Evolutionary conservation across 2,329 filamentous ascomycete species (phyloP).

Genomic region (Periconia macrospinosa): DNA sequence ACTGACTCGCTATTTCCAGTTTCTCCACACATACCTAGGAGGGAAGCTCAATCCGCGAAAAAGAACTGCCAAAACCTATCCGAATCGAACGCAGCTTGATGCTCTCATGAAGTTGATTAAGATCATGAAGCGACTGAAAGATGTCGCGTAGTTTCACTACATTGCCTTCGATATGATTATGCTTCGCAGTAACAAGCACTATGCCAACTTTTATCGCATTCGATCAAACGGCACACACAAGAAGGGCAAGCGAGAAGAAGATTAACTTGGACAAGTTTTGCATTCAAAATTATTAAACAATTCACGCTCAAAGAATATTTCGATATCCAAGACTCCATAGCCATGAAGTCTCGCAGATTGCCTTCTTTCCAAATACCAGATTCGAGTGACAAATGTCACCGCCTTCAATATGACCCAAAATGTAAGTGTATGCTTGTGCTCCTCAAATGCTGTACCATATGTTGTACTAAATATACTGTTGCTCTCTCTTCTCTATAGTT

Average conservation of each 20-base stretch:
- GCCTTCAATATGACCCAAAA: not conserved
- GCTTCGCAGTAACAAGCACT: not conserved
- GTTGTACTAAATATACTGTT: not conserved
- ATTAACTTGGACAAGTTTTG: conserved; percentile 4
- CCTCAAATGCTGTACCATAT: conserved; percentile 2
- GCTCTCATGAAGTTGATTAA: not conserved
- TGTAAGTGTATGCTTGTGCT: not conserved
- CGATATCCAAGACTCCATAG: not conserved
- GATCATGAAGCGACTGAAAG: not conserved
- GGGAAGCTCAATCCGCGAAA: too few relatives aligned
- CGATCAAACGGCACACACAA: not conserved
- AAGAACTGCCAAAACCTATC: not conserved
- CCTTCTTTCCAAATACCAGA: conserved; percentile 15
- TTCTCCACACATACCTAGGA: not conserved
- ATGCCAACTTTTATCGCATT: too few relatives aligned
- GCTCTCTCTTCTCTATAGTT: not conserved
- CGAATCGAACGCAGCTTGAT: not conserved
- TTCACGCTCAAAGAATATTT: conserved; percentile 13
- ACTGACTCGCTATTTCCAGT: not conserved
- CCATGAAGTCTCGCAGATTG: conserved; percentile 4
- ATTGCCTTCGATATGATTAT: not conserved
- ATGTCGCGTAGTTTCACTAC: not conserved
- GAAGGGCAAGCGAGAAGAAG: not conserved
- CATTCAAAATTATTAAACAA: conserved; percentile 11
- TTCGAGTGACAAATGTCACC: conserved; percentile 11